Conservation (phyloP, 2,329 filamentous ascomycete species). For the Sphaerostilbella broomeana region DNA sequence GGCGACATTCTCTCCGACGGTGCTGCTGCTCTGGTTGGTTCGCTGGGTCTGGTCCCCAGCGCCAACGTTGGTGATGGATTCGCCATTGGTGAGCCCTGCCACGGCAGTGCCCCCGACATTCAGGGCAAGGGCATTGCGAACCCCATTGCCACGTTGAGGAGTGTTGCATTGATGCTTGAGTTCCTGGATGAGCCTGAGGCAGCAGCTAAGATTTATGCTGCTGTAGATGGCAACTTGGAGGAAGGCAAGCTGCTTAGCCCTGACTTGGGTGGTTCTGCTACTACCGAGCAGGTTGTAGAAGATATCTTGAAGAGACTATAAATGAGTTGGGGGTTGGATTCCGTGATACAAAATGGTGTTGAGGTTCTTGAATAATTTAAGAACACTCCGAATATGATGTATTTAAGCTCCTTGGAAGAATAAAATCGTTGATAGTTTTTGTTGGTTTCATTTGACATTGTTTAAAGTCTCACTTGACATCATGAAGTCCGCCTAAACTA, state of each 20-base stretch:
- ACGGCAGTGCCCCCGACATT: constrained; percentile 93
- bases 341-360: too few relatives aligned
- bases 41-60: constrained; percentile 83
- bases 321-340: too few relatives aligned
- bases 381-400: too few relatives aligned
- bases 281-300: constrained; percentile 77
- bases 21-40: constrained; percentile 87
- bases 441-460: too few relatives aligned
- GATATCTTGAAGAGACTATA: constrained; percentile 83
- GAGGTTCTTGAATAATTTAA: too few relatives aligned
- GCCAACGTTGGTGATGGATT: constrained; percentile 94
- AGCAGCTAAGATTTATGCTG: constrained; percentile 82
- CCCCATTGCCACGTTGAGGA: constrained; percentile 89
- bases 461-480: too few relatives aligned
- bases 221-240: constrained; percentile 83
- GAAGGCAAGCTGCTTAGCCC: constrained; percentile 78
- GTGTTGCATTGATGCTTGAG: constrained; percentile 90
- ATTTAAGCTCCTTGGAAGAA: too few relatives aligned
- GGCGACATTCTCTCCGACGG: constrained; percentile 92
- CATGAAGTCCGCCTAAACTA: too few relatives aligned
- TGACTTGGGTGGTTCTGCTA: constrained; percentile 82
- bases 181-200: constrained; percentile 84
- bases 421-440: too few relatives aligned
- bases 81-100: constrained; percentile 96
- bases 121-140: constrained; percentile 90